Evolutionary conservation across 352 stramenopile species (phyloP), one percentile per base, ranked within the genome.

Genomic region (Pythium volutum): DNA sequence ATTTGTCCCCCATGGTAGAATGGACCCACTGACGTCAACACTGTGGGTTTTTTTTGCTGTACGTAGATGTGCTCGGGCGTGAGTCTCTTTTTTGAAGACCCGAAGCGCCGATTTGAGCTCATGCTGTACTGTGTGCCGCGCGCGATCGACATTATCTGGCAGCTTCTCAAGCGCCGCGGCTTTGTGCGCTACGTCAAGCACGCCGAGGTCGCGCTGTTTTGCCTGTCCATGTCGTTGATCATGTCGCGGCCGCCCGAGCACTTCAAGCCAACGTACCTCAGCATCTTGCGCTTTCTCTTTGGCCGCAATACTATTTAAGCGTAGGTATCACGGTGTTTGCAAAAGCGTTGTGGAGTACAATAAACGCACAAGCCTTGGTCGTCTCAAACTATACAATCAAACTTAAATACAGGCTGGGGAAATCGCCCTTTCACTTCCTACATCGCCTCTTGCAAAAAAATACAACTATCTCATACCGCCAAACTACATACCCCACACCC

Each of bases 201-300:
- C 71, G 87, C 73, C 60, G 80, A 95, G 56, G 83, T 93, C 22
- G 73, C 81, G 33, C 68, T 95, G 27, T 95, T 95, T 62, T 93
- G 81, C 53, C 51, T 95, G 31, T 93, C 86, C 31, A 89, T 95
- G 71, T 80, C 84, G 15, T 65, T 84, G 36, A 93, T 93, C 69
- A 91, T 93, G 82, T 91, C 84, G 41, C 84, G 73, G 23, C 83
- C 84, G n/a, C 64, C 84, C 3, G 64, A 79, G 59, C 79, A 92
- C 67, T 90, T 95, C 68, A 95, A 95, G 64, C 81, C 84, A 25
- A 93, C 86, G 38, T 93, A 95, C 61, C 71, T 91, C 20, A 67
- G 74, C 50, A 89, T 93, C 58, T 50, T 93, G 55, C 79, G 81
- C 33, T 95, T 95, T 59, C 70, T 93, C 68, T 95, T 95, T 70